Base-by-base conservation (phyloP, 306 rosid genomes). In the Prunus mume region DNA sequence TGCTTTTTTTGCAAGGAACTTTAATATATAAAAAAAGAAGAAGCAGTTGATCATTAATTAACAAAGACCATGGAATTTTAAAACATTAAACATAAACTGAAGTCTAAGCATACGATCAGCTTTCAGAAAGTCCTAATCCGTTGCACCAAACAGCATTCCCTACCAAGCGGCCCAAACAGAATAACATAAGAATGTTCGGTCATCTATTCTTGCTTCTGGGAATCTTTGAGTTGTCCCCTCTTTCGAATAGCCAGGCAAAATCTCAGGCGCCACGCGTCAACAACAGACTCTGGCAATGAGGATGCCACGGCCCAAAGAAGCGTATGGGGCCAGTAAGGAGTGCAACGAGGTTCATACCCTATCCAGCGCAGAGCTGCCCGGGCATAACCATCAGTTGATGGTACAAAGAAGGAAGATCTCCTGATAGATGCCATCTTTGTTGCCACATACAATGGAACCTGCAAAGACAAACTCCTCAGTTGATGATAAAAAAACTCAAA, bases 401-500 rank as follows among this genome's bases (percentile, higher is more conserved):
- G 99, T 64, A 95, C 97, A 43, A 95, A 87, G 80, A 95, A 89
- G 67, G 99, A 95, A 66, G 99, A 92, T 80, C 80, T 87, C 88
- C 46, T 87, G 60, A 95, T 95, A 20, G 99, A 95, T 51, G 99
- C 97, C 99, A 95, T 95, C 90, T 91, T 95, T 3, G 99, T 95
- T 61, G 99, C 99, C 79, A 95, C 99, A 54, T 95, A 92, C 19
- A 95, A 62, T 0, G 99, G 99, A 64, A 95, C 96, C 99, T 95
- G 87, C 75, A 78, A 67, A 50, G 52, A 50, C 13, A 83, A 78
- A 78, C 51, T 43, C 30, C 24, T 65, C 4, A 7, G 65, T 67
- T 55, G 45, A 65, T 69, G 49, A 75, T 15, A 63, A 45, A 65
- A 85, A 17, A 73, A 56, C 43, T 30, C 52, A 41, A 54, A 45